Percentiles rank a stretch among this genome's conserved stretches.
Evolutionary conservation across 2,329 filamentous ascomycete species (phyloP).

Genomic region (Gaeumannomyces sp.): DNA sequence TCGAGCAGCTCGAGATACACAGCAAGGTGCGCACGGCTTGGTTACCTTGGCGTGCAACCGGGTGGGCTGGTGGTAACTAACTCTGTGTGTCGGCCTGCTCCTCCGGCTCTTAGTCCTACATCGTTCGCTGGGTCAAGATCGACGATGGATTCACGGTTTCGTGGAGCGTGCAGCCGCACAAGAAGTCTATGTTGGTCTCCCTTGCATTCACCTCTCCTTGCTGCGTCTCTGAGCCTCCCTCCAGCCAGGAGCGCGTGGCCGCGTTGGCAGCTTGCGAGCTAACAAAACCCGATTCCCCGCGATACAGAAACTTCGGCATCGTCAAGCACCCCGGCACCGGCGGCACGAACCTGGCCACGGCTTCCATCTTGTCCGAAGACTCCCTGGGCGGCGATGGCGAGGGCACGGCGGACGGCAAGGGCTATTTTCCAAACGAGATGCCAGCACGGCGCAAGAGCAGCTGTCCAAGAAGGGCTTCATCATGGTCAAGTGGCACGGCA

Average conservation of each 20-base stretch:
- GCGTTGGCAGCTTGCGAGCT: slow-evolving; percentile 8
- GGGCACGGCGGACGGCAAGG: slow-evolving; percentile 34
- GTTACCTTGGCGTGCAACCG: not conserved
- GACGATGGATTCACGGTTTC: slow-evolving; percentile 87
- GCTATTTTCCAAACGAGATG: slow-evolving; percentile 50
- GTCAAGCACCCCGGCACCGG: slow-evolving; percentile 89
- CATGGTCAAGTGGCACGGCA: slow-evolving; percentile 78
- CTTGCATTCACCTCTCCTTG: not conserved
- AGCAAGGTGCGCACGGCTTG: slow-evolving; percentile 68
- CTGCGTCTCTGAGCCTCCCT: too few relatives aligned
- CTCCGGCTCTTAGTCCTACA: slow-evolving; percentile 68
- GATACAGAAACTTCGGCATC: slow-evolving; percentile 78
- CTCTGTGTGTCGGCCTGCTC: slow-evolving; percentile 3
- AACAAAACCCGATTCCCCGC: not conserved
- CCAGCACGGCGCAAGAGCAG: slow-evolving; percentile 55
- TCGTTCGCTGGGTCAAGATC: slow-evolving; percentile 94
- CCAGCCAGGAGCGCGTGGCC: too few relatives aligned
- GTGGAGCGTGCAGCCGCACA: slow-evolving; percentile 96
- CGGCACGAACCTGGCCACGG: slow-evolving; percentile 40
- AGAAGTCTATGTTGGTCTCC: slow-evolving; percentile 74
- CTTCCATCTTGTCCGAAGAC: slow-evolving; percentile 27
- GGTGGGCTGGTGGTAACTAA: slow-evolving; percentile 10
- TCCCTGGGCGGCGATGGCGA: slow-evolving; percentile 26
- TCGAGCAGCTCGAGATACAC: slow-evolving; percentile 95
- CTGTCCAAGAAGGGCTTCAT: slow-evolving; percentile 62